phyloP scores from a whole-genome alignment of 2,329 filamentous ascomycete genomes.

The Penicillium freii region DNA sequence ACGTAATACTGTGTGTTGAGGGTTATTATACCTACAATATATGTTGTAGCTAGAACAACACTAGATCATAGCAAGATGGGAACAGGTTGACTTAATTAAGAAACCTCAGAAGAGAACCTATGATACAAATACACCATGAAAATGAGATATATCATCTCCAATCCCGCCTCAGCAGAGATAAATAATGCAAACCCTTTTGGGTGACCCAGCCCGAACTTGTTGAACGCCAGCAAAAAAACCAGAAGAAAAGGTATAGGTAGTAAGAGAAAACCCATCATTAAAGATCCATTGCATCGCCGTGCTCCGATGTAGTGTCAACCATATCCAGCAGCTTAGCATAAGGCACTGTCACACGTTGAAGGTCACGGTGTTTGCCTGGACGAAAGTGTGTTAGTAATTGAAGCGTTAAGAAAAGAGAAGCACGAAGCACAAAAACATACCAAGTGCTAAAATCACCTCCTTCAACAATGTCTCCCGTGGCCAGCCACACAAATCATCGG shows the following conservation, averaged over 20 bases:
- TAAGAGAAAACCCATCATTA: constrained; percentile 16
- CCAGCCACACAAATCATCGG: constrained; percentile 83
- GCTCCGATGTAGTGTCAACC: constrained; percentile 36
- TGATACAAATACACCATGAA: constrained; percentile 15
- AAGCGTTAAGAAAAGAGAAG: neutral
- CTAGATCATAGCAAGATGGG: neutral
- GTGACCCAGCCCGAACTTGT: constrained; percentile 11
- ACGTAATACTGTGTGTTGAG: neutral
- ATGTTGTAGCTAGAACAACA: neutral
- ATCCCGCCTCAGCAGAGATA: constrained; percentile 5
- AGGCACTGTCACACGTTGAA: constrained; percentile 91
- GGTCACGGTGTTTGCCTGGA: constrained; percentile 87
- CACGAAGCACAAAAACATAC: constrained; percentile 53
- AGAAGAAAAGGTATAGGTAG: constrained; percentile 5
- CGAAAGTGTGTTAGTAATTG: constrained; percentile 1
- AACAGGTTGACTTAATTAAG: neutral
- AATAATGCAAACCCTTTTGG: constrained; percentile 13
- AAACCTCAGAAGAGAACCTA: constrained; percentile 3
- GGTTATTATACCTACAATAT: neutral
- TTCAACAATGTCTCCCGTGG: constrained; percentile 81
- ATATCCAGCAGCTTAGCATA: constrained; percentile 79
- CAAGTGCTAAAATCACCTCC: constrained; percentile 87
- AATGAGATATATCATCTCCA: constrained; percentile 5
- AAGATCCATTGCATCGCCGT: constrained; percentile 38
- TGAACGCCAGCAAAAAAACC: constrained; percentile 20